phyloP scores from a whole-genome alignment of 371 early-diverging fungal species.

The Haplosporangium sp. region DNA sequence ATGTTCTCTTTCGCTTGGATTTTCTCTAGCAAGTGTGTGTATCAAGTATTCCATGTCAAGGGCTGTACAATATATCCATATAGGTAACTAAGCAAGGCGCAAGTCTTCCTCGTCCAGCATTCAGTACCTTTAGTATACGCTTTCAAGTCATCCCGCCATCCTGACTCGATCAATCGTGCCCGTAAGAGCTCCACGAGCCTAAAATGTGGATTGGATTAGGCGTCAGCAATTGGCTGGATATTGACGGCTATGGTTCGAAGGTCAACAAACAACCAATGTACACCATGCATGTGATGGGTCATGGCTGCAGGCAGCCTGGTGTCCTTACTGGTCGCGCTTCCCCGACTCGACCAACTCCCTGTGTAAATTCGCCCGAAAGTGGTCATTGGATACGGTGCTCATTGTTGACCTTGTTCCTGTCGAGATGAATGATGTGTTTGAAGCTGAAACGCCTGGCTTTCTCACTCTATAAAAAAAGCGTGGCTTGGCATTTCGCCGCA shows the following conservation, averaged over 20 bases:
- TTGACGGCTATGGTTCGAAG: neutral
- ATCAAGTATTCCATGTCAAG: neutral
- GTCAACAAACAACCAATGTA: neutral
- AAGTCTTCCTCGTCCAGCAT: neutral
- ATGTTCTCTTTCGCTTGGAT: conserved; percentile 34
- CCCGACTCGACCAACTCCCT: conserved; percentile 53
- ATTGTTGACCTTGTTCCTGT: conserved; percentile 6
- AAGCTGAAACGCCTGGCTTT: neutral
- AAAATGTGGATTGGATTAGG: neutral
- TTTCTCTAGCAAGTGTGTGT: conserved; percentile 15
- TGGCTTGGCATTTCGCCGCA: conserved; percentile 5
- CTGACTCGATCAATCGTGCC: conserved; percentile 45
- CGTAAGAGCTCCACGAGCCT: conserved; percentile 46
- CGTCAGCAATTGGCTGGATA: neutral
- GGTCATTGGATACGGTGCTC: conserved; percentile 45
- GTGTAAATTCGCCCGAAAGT: conserved; percentile 38
- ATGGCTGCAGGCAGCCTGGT: neutral
- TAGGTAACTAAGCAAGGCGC: neutral
- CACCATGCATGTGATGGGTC: neutral
- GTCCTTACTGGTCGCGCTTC: conserved; percentile 49
- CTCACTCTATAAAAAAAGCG: neutral
- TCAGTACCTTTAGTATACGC: conserved; percentile 37
- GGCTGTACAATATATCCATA: neutral
- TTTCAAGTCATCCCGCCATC: conserved; percentile 54
- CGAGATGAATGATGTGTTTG: neutral